These are phyloP conservation scores for Trichomonas vaginalis DNA, from an alignment of 208 protist species.

Conservation along the genomic window DNA sequence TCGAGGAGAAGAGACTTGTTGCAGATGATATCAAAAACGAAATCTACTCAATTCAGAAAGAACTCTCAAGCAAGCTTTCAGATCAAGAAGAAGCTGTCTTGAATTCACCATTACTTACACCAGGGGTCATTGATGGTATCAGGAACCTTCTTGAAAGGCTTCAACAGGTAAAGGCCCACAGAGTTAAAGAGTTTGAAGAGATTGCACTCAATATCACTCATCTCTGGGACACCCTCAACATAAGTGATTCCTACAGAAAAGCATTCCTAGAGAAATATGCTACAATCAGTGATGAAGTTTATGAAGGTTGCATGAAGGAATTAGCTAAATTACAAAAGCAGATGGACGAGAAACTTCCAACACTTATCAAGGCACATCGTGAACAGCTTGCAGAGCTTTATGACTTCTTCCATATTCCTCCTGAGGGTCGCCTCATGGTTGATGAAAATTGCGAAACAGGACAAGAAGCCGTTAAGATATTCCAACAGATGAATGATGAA, in stretches of 20 bases:
- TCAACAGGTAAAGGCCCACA: neutral
- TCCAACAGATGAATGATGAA: neutral
- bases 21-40: neutral
- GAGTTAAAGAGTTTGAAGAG: neutral
- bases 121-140: neutral
- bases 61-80: neutral
- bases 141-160: neutral
- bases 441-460: neutral
- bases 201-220: neutral
- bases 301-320: neutral
- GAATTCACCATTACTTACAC: neutral
- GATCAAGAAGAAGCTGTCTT: neutral
- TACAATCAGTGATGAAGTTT: neutral
- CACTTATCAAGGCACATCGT: neutral
- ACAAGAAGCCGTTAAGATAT: neutral
- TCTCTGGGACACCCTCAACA: neutral
- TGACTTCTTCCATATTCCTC: neutral
- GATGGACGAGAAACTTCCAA: neutral
- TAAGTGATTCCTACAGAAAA: neutral
- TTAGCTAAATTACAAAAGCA: neutral
- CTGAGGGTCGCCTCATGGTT: neutral
- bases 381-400: neutral
- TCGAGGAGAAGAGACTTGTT: neutral
- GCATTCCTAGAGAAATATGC: neutral
- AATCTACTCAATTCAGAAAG: neutral